These are phyloP conservation scores for Aureobasidium sp. DNA, from an alignment of 2,329 filamentous ascomycete species.

Conservation along the genomic window DNA sequence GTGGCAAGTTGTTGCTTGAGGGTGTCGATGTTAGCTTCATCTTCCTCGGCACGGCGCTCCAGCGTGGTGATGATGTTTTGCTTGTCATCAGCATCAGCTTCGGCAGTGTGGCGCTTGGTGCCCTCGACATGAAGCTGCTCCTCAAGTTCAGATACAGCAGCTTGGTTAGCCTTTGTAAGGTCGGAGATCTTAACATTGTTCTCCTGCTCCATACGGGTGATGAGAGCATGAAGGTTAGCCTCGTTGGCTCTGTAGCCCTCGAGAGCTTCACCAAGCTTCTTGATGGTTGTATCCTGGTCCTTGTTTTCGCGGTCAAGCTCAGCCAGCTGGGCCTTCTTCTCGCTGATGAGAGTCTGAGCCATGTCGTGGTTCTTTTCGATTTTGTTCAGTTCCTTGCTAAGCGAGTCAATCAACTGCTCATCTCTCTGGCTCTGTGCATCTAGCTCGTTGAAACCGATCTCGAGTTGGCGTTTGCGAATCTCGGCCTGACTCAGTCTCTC, in stretches of 20 bases:
- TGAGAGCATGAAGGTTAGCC: constrained; percentile 30
- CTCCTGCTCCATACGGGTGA: constrained; percentile 35
- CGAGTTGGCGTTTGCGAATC: constrained; percentile 31
- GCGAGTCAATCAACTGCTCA: constrained; percentile 28
- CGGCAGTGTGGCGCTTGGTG: constrained; percentile 32
- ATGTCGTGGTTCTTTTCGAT: constrained; percentile 29
- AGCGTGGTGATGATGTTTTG: constrained; percentile 34
- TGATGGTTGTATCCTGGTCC: constrained; percentile 31
- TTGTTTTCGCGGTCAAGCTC: constrained; percentile 24
- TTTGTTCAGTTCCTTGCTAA: constrained; percentile 31
- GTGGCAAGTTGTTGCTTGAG: constrained; percentile 28
- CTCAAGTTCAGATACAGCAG: constrained; percentile 32
- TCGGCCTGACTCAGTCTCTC: constrained; percentile 31
- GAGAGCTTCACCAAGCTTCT: constrained; percentile 33
- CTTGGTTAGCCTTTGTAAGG: constrained; percentile 35
- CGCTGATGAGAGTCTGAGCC: constrained; percentile 21
- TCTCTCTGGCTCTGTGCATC: constrained; percentile 34
- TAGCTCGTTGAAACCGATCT: constrained; percentile 31
- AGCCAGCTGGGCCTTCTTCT: constrained; percentile 21
- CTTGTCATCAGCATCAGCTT: constrained; percentile 34
- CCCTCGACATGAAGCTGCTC: constrained; percentile 31
- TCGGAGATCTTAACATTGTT: constrained; percentile 31
- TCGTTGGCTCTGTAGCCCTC: constrained; percentile 36
- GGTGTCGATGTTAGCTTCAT: constrained; percentile 32
- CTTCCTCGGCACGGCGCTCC: constrained; percentile 31